phyloP scores from a whole-genome alignment of 2,329 filamentous ascomycete species.

The Cladobotryum protrusum region DNA sequence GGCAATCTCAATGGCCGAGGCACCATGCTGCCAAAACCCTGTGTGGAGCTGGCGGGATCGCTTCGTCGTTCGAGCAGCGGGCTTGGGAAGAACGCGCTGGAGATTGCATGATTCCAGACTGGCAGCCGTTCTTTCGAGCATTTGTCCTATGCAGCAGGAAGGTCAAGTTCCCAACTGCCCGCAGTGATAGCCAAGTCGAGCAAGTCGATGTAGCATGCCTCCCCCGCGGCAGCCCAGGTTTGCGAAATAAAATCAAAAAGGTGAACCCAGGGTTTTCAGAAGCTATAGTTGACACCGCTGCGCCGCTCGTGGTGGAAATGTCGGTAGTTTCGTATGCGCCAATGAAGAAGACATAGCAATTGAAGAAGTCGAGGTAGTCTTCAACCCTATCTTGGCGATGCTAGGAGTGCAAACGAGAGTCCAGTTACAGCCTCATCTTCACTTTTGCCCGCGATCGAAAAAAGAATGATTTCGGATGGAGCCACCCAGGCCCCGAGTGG shows the following conservation, averaged over 20 bases:
- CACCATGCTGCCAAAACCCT: conserved; percentile 50
- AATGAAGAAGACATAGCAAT: conserved; percentile 9
- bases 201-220: conserved; percentile 8
- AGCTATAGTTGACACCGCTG: conserved; percentile 1
- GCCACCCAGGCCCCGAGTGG: conserved; percentile 9
- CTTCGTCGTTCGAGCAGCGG: conserved; percentile 28
- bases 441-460: conserved; percentile 10
- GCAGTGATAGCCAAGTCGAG: neutral
- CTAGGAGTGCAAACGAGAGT: neutral
- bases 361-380: neutral
- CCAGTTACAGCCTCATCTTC: conserved; percentile 9
- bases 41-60: conserved; percentile 40
- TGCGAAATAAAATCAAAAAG: neutral
- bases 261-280: neutral
- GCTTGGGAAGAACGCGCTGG: conserved; percentile 43
- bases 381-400: neutral
- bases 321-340: neutral
- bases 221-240: conserved; percentile 1
- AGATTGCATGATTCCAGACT: conserved; percentile 51
- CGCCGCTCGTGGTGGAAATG: neutral
- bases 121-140: conserved; percentile 54
- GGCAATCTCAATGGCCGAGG: conserved; percentile 42
- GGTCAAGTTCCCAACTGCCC: conserved; percentile 2
- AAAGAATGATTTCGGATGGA: conserved; percentile 9
- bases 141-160: conserved; percentile 25